A percentile compares a stretch with the other conserved stretches of the same genome.
Evolutionary conservation across 169 alveolate species (phyloP).

Genomic region (Plasmodium adleri): DNA sequence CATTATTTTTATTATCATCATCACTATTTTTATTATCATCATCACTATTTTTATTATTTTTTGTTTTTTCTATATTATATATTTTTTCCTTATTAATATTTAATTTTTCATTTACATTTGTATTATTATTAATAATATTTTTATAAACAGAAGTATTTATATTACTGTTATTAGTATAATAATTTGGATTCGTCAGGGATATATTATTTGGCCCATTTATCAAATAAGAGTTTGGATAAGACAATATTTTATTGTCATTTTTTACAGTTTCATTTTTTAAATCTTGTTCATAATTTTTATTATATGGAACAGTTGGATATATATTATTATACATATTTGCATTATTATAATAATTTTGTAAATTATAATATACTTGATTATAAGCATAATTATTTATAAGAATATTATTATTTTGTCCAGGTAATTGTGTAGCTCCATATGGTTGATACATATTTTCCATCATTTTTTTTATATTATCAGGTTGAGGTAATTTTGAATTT

Average conservation of each 20-base stretch:
- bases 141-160: background rate
- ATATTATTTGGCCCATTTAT: background rate
- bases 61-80: constrained; percentile 1
- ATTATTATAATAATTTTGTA: background rate
- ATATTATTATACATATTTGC: background rate
- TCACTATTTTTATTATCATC: background rate
- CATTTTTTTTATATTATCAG: background rate
- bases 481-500: background rate
- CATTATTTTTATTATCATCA: background rate
- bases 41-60: background rate
- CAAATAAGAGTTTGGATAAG: background rate
- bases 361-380: background rate
- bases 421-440: no score
- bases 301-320: background rate
- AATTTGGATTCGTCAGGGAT: background rate
- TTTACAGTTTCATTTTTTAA: background rate
- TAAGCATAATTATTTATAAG: background rate
- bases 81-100: background rate
- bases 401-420: background rate
- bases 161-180: background rate
- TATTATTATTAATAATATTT: constrained; percentile 2
- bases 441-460: background rate
- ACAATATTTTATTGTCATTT: background rate
- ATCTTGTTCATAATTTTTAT: background rate
- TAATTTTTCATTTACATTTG: background rate